Conservation (phyloP, 148 eudicot species). For the Euryodendron excelsum region DNA sequence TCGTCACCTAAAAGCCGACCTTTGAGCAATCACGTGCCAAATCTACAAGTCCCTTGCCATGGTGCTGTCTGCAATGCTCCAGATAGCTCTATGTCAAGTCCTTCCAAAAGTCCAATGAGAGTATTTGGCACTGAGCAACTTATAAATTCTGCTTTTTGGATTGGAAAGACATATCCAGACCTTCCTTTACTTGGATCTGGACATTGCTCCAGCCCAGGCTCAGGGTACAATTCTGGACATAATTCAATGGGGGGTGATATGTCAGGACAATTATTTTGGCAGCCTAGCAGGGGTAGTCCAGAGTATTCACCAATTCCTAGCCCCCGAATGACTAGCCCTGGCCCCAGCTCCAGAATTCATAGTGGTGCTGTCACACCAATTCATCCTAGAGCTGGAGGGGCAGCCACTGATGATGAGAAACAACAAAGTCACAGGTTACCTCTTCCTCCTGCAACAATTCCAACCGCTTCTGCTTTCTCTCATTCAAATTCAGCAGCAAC, state of each 20-base stretch:
- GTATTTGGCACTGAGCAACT: conserved; percentile 62
- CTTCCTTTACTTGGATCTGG: conserved; percentile 80
- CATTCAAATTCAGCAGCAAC: conserved; percentile 80
- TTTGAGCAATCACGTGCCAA: conserved; percentile 63
- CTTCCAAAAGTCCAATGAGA: conserved; percentile 94
- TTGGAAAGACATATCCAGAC: conserved; percentile 70
- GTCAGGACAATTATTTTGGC: conserved; percentile 83
- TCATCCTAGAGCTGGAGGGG: conserved; percentile 84
- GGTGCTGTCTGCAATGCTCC: conserved; percentile 79
- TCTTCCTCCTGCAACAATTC: conserved; percentile 77
- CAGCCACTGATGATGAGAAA: conserved; percentile 58
- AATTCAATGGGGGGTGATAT: conserved; percentile 97
- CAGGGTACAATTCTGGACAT: conserved; percentile 94
- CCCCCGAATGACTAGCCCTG: conserved; percentile 92
- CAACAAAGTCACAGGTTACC: conserved; percentile 76
- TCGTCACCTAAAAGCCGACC: conserved; percentile 60
- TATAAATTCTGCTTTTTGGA: conserved; percentile 59
- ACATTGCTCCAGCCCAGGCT: conserved; percentile 98
- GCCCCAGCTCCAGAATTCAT: conserved; percentile 91
- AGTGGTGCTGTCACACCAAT: conserved; percentile 98
- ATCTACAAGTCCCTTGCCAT: conserved; percentile 65
- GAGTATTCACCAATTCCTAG: conserved; percentile 97
- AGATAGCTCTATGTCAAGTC: conserved; percentile 91
- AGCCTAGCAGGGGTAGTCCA: conserved; percentile 91
- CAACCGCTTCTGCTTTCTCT: conserved; percentile 59